phyloP scores from a whole-genome alignment of 2,329 filamentous ascomycete genomes.

The Botrytis sinoallii region DNA sequence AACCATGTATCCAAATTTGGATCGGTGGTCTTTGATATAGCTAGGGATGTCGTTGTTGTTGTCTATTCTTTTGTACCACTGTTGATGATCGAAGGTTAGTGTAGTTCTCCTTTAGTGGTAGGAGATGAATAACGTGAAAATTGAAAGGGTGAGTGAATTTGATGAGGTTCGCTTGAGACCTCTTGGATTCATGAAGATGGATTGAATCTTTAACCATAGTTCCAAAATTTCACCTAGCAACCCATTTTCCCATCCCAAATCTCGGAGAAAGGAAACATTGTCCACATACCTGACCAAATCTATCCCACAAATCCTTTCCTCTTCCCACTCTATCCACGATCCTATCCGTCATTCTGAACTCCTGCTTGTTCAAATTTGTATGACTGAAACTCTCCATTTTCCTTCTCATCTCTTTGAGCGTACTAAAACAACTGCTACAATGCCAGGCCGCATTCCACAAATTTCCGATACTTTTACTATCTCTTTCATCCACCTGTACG shows the following conservation, averaged over 20 bases:
- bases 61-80: slow-evolving; percentile 39
- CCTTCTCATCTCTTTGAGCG: slow-evolving; percentile 41
- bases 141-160: neutral
- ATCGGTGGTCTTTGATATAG: slow-evolving; percentile 37
- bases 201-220: neutral
- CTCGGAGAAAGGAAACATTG: neutral
- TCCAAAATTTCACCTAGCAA: neutral
- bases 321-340: slow-evolving; percentile 43
- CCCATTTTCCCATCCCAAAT: neutral
- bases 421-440: slow-evolving; percentile 45
- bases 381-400: slow-evolving; percentile 46
- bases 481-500: slow-evolving; percentile 1
- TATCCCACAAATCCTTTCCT: slow-evolving; percentile 45
- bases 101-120: neutral
- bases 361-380: slow-evolving; percentile 39
- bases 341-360: slow-evolving; percentile 41
- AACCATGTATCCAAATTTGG: slow-evolving; percentile 29
- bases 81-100: neutral
- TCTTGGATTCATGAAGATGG: neutral
- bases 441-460: slow-evolving; percentile 46
- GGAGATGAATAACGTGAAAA: no score
- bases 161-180: neutral
- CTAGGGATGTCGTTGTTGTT: slow-evolving; percentile 43
- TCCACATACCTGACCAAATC: slow-evolving; percentile 31
- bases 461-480: slow-evolving; percentile 31